A percentile compares a stretch with the other conserved stretches of the same genome.
These are phyloP conservation scores for Candida saitoana DNA, from an alignment of 805 yeast species.

Conservation along the genomic window DNA sequence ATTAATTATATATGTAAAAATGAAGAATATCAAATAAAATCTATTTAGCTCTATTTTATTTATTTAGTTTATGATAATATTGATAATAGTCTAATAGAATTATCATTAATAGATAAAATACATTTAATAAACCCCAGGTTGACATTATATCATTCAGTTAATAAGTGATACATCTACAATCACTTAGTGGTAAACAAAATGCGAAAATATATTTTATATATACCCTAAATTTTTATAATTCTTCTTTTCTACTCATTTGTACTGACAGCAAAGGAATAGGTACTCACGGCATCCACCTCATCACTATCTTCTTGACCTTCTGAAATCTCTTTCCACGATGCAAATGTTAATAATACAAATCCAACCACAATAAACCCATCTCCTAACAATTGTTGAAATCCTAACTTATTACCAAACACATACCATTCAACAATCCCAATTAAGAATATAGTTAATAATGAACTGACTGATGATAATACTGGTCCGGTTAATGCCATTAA, in stretches of 20 bases:
- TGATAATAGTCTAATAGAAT: too few species aligned
- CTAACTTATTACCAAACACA: slow-evolving; percentile 55
- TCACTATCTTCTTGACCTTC: slow-evolving; percentile 43
- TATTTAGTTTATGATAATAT: too few species aligned
- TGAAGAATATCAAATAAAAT: too few species aligned
- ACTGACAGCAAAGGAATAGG: slow-evolving; percentile 40
- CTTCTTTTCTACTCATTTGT: slow-evolving; percentile 12
- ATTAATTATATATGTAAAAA: too few species aligned
- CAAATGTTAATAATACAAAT: slow-evolving; percentile 58
- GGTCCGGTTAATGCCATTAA: slow-evolving; percentile 84
- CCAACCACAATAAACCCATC: slow-evolving; percentile 68
- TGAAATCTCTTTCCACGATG: slow-evolving; percentile 63
- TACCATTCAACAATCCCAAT: slow-evolving; percentile 77
- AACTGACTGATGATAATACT: slow-evolving; percentile 66
- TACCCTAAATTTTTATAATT: too few species aligned
- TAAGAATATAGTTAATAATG: slow-evolving; percentile 70
- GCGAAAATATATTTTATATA: too few species aligned
- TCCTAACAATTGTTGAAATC: slow-evolving; percentile 58
- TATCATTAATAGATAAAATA: too few species aligned
- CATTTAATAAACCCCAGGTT: too few species aligned
- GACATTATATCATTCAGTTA: too few species aligned
- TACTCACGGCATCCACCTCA: slow-evolving; percentile 39
- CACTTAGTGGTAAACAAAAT: too few species aligned
- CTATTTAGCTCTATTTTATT: background rate
- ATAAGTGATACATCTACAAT: too few species aligned